Percentiles rank a stretch among this genome's conserved stretches.
Conservation (phyloP, 1,284 basidiomycete genomes). For the Athelia sp. region DNA sequence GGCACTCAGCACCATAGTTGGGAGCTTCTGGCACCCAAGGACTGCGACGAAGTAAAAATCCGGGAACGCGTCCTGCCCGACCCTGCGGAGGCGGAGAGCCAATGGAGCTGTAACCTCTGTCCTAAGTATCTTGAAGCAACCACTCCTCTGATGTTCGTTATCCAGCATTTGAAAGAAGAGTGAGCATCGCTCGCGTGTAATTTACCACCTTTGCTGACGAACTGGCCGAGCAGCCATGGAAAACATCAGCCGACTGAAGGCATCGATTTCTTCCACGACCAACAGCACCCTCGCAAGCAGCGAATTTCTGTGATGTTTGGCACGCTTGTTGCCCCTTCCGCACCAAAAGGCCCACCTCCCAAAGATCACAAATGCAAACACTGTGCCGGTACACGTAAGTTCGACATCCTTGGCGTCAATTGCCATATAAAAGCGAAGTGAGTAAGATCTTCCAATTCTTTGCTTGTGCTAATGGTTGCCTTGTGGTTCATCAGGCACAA, state of each 20-base stretch:
- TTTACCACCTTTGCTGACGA: neutral
- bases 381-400: neutral
- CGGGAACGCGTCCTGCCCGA: neutral
- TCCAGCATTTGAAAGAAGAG: neutral
- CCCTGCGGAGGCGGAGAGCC: neutral
- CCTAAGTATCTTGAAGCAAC: neutral
- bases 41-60: neutral
- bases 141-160: neutral
- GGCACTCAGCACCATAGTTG: too few relatives aligned
- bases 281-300: neutral
- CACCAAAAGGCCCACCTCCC: neutral
- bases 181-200: neutral
- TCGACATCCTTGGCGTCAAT: neutral
- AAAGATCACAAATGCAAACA: neutral
- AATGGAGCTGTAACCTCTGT: neutral
- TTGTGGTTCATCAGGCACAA: too few relatives aligned
- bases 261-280: slow-evolving; percentile 1
- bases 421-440: neutral
- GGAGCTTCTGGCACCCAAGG: neutral
- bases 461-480: too few relatives aligned
- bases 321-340: neutral
- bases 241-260: neutral
- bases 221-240: neutral
- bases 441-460: too few relatives aligned
- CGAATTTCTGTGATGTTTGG: neutral